Base-by-base conservation (phyloP, 192 early-diverging fungal species). In the Mortierella claussenii region DNA sequence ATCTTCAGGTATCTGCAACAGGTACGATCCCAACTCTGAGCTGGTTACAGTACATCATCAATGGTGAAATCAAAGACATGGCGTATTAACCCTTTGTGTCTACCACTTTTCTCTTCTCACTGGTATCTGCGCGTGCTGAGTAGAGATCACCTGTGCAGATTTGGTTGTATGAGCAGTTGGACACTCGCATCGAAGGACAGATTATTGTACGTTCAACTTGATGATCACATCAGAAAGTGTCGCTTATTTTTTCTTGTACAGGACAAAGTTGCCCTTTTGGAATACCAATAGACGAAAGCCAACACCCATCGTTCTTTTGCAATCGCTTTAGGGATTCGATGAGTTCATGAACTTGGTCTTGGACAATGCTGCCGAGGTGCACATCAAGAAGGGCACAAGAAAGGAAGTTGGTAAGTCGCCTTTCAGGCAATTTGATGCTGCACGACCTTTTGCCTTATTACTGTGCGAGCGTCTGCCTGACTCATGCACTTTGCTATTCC, bases 271-370 rank as follows among this genome's bases (percentile, higher is more conserved):
- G n/a, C n/a, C n/a, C n/a, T n/a, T n/a, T n/a, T n/a, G n/a, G n/a
- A n/a, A n/a, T n/a, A n/a, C n/a, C n/a, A n/a, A n/a, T n/a, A n/a
- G n/a, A n/a, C n/a, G n/a, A n/a, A n/a, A n/a, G n/a, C n/a, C n/a
- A n/a, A n/a, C n/a, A n/a, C n/a, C n/a, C n/a, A n/a, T n/a, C n/a
- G n/a, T n/a, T n/a, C n/a, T n/a, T n/a, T n/a, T n/a, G n/a, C n/a
- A n/a, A n/a, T n/a, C n/a, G n/a, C n/a, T n/a, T n/a, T n/a, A 96
- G 96, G 97, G 97, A 31, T 97, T 98, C 78, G 97, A 98, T 79
- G 97, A 98, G 78, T 98, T 98, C 79, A 97, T 98, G 95, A 96
- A 93, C 69, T 76, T 98, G 63, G 97, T 98, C 18, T 82, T 98
- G 55, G 97, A 95, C 69, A 86, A 95, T 23, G 94, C 94, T 26